Base-by-base conservation (phyloP, 106 monocot species). In the Dactylorhiza incarnata region DNA sequence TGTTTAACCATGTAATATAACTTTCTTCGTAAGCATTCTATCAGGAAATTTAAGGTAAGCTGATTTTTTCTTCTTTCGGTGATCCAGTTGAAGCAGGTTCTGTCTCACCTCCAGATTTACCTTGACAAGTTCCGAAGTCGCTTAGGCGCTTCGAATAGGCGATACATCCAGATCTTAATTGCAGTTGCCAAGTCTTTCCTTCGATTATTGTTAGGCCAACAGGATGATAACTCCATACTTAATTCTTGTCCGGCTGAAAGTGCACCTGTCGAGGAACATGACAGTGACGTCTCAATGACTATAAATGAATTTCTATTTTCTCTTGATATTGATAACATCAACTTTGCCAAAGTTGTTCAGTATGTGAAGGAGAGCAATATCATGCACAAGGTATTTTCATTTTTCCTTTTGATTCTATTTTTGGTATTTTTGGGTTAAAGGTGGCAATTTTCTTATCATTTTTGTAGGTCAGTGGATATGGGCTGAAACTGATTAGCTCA, bases 231-330 rank as follows among this genome's bases (percentile, higher is more conserved):
- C 71, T 51, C 71, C 51, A 23, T 17, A 61, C 45, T 48, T 56
- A 80, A 17, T 68, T 56, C 76, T 29, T 52, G 51, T 22, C 49
- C 26, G 55, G 24, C 14, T 68, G 70, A 80, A 56, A 61, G 61
- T 23, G 23, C 9, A 1, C 50, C 59, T 52, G 58, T 48, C 62
- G 63, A 77, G 49, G 77, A 83, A 70, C 47, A 24, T 70, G 19
- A n/a, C 71, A 73, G 14, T 51, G 82, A 82, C 48, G 16, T 26
- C 17, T 87, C 90, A 14, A 86, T 93, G 87, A 87, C 89, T 15
- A 94, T 97, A 77, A 97, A 97, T 83, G 93, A 97, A 49, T 94
- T 97, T 73, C 68, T 91, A 73, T 97, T 97, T 78, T 83, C 93
- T 56, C 89, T 97, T 73, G 87, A 94, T 76, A 91, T 97, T 79